These are phyloP conservation scores for Candida sojae DNA, from an alignment of 1,139 yeast genomes.

Conservation along the genomic window DNA sequence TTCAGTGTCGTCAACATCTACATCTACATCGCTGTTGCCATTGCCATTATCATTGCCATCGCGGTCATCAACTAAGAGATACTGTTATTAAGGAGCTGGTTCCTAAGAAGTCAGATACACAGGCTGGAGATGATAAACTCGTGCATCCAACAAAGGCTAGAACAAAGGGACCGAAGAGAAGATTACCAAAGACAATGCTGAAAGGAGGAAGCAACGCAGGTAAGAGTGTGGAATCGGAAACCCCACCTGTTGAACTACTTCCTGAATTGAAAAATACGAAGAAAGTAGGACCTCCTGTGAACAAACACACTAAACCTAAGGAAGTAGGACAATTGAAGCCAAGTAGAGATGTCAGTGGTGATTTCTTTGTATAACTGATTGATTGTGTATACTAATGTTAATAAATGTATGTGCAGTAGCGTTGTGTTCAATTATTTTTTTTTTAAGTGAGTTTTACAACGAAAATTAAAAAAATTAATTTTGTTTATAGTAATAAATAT, in stretches of 20 bases:
- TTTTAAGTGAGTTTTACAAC: no score
- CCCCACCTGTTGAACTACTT: no score
- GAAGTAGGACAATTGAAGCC: conserved; percentile 29
- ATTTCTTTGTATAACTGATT: conserved; percentile 24
- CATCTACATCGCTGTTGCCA: no score
- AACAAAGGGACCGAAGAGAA: conserved; percentile 74
- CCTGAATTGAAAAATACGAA: conserved; percentile 2
- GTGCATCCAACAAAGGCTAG: conserved; percentile 63
- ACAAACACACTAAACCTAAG: conserved; percentile 30
- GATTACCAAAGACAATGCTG: conserved; percentile 50
- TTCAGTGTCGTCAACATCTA: neutral
- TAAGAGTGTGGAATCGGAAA: no score
- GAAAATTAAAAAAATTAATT: no score
- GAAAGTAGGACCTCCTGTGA: conserved; percentile 30
- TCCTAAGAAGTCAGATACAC: conserved; percentile 13
- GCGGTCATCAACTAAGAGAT: conserved; percentile 5
- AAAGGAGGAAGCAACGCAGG: neutral
- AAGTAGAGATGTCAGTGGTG: conserved; percentile 34
- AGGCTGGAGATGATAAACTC: conserved; percentile 28
- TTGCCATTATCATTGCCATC: no score
- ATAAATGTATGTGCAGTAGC: no score
- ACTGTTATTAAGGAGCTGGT: conserved; percentile 13
- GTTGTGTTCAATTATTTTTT: no score
- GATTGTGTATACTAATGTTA: neutral
- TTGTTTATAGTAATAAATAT: no score